Evolutionary conservation across 179 eudicot species (phyloP).

Genomic region (Amaranthus tricolor): DNA sequence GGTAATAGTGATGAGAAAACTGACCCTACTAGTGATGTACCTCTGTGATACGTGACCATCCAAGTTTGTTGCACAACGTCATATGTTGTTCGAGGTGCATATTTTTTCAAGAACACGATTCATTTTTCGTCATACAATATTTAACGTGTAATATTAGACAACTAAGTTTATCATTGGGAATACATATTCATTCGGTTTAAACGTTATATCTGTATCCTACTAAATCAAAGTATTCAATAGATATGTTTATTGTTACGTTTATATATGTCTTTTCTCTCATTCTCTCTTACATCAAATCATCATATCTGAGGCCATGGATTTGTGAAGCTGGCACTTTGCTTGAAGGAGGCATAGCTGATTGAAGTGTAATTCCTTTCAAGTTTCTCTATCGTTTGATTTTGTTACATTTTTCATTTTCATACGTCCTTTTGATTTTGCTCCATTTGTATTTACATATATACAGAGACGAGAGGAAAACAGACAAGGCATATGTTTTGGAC

Average conservation of each 20-base stretch:
- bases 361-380: too few relatives aligned
- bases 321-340: conserved; percentile 21
- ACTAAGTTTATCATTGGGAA: conserved; percentile 1
- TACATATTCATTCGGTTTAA: background rate
- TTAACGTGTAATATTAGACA: conserved; percentile 14
- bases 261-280: too few relatives aligned
- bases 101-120: background rate
- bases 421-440: too few relatives aligned
- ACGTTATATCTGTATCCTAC: conserved; percentile 6
- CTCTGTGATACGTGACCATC: conserved; percentile 15
- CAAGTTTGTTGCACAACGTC: background rate
- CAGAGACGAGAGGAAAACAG: too few relatives aligned
- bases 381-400: too few relatives aligned
- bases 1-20: background rate
- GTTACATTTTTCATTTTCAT: too few relatives aligned
- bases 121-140: background rate
- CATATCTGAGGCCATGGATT: background rate
- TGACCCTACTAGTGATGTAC: conserved; percentile 24
- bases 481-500: too few relatives aligned
- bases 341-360: conserved; percentile 3
- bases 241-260: background rate
- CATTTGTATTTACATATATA: too few relatives aligned
- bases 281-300: background rate
- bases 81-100: conserved; percentile 8
- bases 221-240: background rate